Conservation (phyloP, 2,329 filamentous ascomycete species). For the Paracamarosporium sp. region DNA sequence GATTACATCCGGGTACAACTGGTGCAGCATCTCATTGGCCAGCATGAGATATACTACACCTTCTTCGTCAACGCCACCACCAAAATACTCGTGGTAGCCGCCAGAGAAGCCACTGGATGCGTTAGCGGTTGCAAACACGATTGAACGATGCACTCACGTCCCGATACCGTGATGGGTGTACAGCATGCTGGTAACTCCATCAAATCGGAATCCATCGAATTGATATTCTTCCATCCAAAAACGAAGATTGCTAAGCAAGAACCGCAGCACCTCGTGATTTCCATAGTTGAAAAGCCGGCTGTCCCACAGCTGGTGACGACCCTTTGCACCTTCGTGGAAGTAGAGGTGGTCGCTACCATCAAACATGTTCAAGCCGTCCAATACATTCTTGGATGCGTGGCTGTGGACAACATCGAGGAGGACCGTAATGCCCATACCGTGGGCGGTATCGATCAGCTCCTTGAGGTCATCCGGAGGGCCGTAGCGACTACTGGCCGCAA, state of each 20-base stretch:
- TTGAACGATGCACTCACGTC: slow-evolving; percentile 68
- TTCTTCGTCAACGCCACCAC: slow-evolving; percentile 85
- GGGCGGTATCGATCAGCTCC: slow-evolving; percentile 93
- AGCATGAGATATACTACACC: slow-evolving; percentile 94
- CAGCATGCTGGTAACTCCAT: slow-evolving; percentile 98
- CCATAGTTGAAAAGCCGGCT: slow-evolving; percentile 98
- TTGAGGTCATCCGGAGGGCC: slow-evolving; percentile 93
- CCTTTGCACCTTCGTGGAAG: slow-evolving; percentile 87
- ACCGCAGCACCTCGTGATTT: slow-evolving; percentile 91
- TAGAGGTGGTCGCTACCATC: slow-evolving; percentile 95
- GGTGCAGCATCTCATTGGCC: slow-evolving; percentile 93
- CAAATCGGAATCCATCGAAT: slow-evolving; percentile 97
- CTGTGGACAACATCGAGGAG: slow-evolving; percentile 96
- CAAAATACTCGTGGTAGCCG: slow-evolving; percentile 98
- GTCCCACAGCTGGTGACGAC: slow-evolving; percentile 93
- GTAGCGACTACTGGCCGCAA: slow-evolving; percentile 94
- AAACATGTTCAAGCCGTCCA: slow-evolving; percentile 94
- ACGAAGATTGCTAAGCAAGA: slow-evolving; percentile 90
- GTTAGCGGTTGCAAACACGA: slow-evolving; percentile 22
- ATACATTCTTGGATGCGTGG: slow-evolving; percentile 95
- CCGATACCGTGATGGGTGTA: slow-evolving; percentile 96
- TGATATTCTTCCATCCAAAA: slow-evolving; percentile 99
- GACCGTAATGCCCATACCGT: slow-evolving; percentile 87
- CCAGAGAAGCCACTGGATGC: slow-evolving; percentile 84
- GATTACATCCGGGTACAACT: slow-evolving; percentile 85